Evolutionary conservation across 1,139 yeast species (phyloP).

Genomic region (Saccharomyces pastorianus): DNA sequence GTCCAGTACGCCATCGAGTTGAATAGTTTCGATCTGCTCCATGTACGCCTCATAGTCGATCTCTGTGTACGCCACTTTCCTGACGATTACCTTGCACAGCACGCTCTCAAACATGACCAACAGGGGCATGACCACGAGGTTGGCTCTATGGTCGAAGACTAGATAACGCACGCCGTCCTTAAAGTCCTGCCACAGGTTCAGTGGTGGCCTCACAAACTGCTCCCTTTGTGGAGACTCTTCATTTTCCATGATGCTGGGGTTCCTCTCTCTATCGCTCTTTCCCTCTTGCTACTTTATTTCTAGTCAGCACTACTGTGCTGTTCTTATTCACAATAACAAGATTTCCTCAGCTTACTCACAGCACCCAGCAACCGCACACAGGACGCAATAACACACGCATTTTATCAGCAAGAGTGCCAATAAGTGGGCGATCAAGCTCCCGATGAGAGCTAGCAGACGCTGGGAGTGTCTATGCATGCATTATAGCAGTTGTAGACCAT

Average conservation of each 20-base stretch:
- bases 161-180: conserved; percentile 38
- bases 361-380: conserved; percentile 1
- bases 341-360: background rate
- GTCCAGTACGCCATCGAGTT: conserved; percentile 58
- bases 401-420: background rate
- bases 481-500: background rate
- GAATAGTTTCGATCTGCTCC: conserved; percentile 65
- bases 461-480: too few species aligned
- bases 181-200: conserved; percentile 40
- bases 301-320: background rate
- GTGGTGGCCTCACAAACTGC: conserved; percentile 19
- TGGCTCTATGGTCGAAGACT: conserved; percentile 41
- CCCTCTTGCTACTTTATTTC: background rate
- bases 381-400: background rate
- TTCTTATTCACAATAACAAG: background rate
- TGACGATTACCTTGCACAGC: conserved; percentile 44
- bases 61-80: conserved; percentile 66
- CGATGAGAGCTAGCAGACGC: background rate
- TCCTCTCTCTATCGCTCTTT: background rate
- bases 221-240: background rate
- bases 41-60: conserved; percentile 86
- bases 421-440: background rate
- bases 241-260: background rate
- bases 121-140: conserved; percentile 41
- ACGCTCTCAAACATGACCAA: conserved; percentile 44